Base-by-base conservation (phyloP, 805 yeast genomes). In the Kuraishia cidri region DNA sequence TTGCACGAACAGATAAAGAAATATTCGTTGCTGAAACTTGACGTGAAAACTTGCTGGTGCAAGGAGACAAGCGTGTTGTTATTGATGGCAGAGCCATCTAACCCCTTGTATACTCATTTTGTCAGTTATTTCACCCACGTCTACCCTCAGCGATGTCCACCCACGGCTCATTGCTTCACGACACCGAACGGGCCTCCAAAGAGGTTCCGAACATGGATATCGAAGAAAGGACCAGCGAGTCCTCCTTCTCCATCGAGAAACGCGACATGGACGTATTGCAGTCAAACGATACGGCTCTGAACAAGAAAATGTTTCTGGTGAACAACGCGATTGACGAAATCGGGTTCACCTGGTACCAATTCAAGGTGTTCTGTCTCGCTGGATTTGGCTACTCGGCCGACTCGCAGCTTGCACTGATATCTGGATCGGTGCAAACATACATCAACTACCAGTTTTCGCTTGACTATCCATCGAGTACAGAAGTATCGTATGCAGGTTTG, bases 381-480 rank as follows among this genome's bases (percentile, higher is more conserved):
- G 79, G 79, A 6, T 64, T 67, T 54, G 79, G 79, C 19, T 73
- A 72, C 38, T 64, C 70, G 4, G 72, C 64, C 10, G 76, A 74
- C 43, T 67, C 77, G 15, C 69, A 69, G 43, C 56, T 75, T 41
- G 62, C 58, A 28, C 56, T 59, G 52, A 48, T 70, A 34, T 75
- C 69, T 37, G 52, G 67, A 29, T 54, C 66, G 3, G 75, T 68
- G 15, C 53, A 62, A 31, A 56, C 62, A 4, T 67, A 61, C 37
- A 64, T 71, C 22, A 61, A 69, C 44, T 54, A 48, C 37, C 77
- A 73, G 47, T 71, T 66, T 43, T 58, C 64, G 25, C 58, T 53
- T 36, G 48, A 47, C 9, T 72, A 53, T 34, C 67, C 75, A 0
- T 55, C 58, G 4, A 56, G 69, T 5, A 63, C 70, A 4, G 66